Conservation (phyloP, 495 filamentous ascomycete species). For the Penicillium cosmopolitanum region DNA sequence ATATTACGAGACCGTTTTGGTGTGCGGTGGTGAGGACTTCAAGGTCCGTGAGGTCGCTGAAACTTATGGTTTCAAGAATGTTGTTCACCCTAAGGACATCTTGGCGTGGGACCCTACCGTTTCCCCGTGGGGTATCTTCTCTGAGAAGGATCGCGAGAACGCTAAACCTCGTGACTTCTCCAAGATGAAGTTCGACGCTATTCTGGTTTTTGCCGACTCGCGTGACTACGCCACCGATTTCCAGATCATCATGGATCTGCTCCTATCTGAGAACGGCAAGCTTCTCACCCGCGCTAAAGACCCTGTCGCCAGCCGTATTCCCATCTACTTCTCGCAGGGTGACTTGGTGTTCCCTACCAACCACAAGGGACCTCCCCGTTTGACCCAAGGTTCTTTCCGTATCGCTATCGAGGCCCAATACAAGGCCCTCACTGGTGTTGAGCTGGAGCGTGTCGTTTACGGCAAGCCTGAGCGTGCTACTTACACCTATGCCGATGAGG, state of each 20-base stretch:
- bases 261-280: slow-evolving; percentile 73
- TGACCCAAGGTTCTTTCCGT: slow-evolving; percentile 77
- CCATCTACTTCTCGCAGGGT: slow-evolving; percentile 77
- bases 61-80: slow-evolving; percentile 86
- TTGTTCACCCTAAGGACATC: slow-evolving; percentile 88
- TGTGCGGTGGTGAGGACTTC: slow-evolving; percentile 86
- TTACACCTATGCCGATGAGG: slow-evolving; percentile 81
- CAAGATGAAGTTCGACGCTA: slow-evolving; percentile 77
- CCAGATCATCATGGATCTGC: slow-evolving; percentile 82
- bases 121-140: slow-evolving; percentile 80
- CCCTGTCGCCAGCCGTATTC: slow-evolving; percentile 68
- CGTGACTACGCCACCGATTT: slow-evolving; percentile 83
- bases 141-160: slow-evolving; percentile 64
- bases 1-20: slow-evolving; percentile 81
- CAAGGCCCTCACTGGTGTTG: slow-evolving; percentile 71
- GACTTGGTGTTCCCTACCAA: slow-evolving; percentile 78
- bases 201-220: slow-evolving; percentile 81
- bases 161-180: slow-evolving; percentile 70
- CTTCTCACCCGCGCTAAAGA: slow-evolving; percentile 69
- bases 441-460: slow-evolving; percentile 82
- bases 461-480: slow-evolving; percentile 80
- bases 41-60: slow-evolving; percentile 85
- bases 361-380: slow-evolving; percentile 68
- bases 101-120: slow-evolving; percentile 81
- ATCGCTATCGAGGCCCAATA: slow-evolving; percentile 79